Base-by-base conservation (phyloP, 345 rosid species). In the Noccaea bulbosa region DNA sequence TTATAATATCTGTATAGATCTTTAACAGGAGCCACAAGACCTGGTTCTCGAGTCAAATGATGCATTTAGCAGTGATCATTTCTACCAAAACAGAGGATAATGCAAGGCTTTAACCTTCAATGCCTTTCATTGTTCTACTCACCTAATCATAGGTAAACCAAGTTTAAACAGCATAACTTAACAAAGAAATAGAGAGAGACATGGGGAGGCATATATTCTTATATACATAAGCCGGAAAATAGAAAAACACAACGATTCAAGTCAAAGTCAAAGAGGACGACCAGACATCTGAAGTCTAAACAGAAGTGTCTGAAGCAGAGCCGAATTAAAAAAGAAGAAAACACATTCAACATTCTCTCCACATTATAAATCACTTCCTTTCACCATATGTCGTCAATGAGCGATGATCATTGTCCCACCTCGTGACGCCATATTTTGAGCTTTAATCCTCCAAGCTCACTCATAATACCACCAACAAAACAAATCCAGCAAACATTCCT, bases 191-290 rank as follows among this genome's bases (percentile, higher is more conserved):
- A 27, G 30, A 27, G 5, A 47, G 5, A 47, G 52, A 60, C 50
- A 33, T 5, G 8, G 14, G 8, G 14, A 35, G 41, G 11, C 34
- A 63, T 54, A 22, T 11, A 63, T 44, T 57, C 24, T 66, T 59
- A 67, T 74, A 50, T 74, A 74, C 78, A 74, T 5, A 43, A 50
- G 51, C 17, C 20, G 27, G 47, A 4, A n/a, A 6, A 49, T 14
- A 16, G 30, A 30, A 39, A 55, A 62, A 39, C 4, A 59, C 24
- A 74, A 59, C 11, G 62, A 59, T 65, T 39, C 66, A 45, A 65
- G 66, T 56, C 71, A 54, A 10, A 24, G 14, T 17, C 62, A 20
- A 30, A 30, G 22, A 55, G 12, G 10, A 22, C 43, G 52, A 34
- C 44, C 4, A 57, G 15, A 65, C 68, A 46, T 63, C 5, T 11